Evolutionary conservation across 2,329 filamentous ascomycete genomes (phyloP), one percentile per base, ranked within the genome.

Genomic region (Esteya vermicola): DNA sequence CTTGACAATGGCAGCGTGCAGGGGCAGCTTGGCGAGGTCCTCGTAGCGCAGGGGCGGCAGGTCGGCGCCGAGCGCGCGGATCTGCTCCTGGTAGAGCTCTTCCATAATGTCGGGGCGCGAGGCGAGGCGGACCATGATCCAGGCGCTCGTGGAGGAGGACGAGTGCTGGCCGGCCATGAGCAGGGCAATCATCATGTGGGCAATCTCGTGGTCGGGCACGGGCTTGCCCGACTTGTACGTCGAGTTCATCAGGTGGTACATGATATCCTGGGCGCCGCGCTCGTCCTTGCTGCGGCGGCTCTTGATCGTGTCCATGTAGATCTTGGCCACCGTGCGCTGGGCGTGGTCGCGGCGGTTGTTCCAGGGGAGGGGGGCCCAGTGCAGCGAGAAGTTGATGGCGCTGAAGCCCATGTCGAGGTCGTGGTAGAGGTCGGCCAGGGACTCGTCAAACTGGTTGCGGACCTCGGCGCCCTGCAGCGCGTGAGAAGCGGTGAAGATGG

Each of bases 151-250:
- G 1, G 81, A 78, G 6, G 82, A 80, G 0, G 81, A 86, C 2
- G 80, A 82, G 61, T 89, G 83, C 54, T 91, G 83, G 38, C 83
- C 83, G 10, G 78, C 83, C 82, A 91, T 88, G 38, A 89, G 69
- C 14, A 89, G 68, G 0, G 82, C 81, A 52, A 89, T 89, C 83
- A 89, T 86, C 68, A 89, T 83, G 58, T 85, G 78, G 0, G 82
- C 81, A 38, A 89, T 75, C 54, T 89, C 82, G 48, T 76, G 70
- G 54, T 89, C 82, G 0, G 82, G 77, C 1, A 88, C 60, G 0
- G 66, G 60, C 10, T 63, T 67, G 35, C 83, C 82, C 49, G 83
- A 68, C 61, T 86, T 86, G 70, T 89, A 89, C 10, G 61, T 68
- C 55, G 78, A 81, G 48, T 68, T 65, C 81, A 88, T 86, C 41